Evolutionary conservation across 306 rosid species (phyloP), one percentile per base, ranked within the genome.

Genomic region (Ceratonia siliqua): DNA sequence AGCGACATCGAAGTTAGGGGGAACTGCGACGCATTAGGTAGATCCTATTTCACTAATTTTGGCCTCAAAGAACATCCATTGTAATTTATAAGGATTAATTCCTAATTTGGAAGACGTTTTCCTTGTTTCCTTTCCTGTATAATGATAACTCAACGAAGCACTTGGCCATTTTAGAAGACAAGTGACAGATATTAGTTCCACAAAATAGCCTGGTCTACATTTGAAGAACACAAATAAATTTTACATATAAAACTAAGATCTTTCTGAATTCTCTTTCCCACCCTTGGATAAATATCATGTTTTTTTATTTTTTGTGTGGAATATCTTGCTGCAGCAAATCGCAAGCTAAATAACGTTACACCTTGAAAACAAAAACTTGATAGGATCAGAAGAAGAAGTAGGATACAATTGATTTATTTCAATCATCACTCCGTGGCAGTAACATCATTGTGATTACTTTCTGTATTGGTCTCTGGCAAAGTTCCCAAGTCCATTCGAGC

Each of bases 401-500:
- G 20, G 46, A 48, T 62, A 30, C 68, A 77, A 2, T 68, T 72
- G 7, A 64, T 27, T 62, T 56, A 58, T 74, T 41, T 63, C 38
- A 67, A 49, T 77, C 27, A 74, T 82, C 85, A 84, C 84, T 79
- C 82, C 12, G 77, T 61, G 18, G 91, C 80, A 36, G 57, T 56
- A 43, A 62, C 78, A 65, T 70, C 85, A 14, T 71, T 70, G 74
- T 55, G 68, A 61, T 59, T 73, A 33, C 64, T 86, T 79, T 79
- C 83, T 2, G 76, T 59, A 49, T 70, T 84, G 83, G 78, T 81
- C 36, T 77, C 85, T 2, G 81, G 88, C 61, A 84, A 66, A 65
- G 86, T 81, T 49, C 70, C 85, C 66, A 84, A 49, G 73, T 82
- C 80, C 9, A 82, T 74, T 33, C 74, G 68, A 80, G 84, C 85